These are phyloP conservation scores for Vicia faba DNA, from an alignment of 306 rosid species.

Conservation along the genomic window DNA sequence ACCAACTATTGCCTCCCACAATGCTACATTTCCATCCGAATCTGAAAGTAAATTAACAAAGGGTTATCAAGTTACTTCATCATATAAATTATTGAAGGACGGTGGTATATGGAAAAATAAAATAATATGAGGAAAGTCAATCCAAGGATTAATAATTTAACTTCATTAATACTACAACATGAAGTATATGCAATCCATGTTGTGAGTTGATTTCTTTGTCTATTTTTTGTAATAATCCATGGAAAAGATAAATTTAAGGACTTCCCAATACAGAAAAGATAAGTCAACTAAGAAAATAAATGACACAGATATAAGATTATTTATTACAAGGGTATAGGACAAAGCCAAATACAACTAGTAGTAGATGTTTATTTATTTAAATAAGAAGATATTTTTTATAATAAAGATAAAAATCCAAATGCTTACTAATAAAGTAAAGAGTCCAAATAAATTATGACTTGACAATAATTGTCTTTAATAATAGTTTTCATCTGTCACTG, in stretches of 20 bases:
- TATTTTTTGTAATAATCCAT: constrained; percentile 6
- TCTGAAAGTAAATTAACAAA: constrained; percentile 47
- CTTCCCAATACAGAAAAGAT: constrained; percentile 10
- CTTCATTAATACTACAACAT: constrained; percentile 14
- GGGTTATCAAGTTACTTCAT: neutral
- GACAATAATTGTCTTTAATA: constrained; percentile 1
- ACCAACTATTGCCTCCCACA: constrained; percentile 79
- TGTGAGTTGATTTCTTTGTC: neutral
- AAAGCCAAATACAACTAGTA: neutral
- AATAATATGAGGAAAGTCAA: constrained; percentile 16
- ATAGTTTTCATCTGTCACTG: constrained; percentile 15
- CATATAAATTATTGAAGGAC: neutral
- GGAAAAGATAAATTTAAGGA: neutral
- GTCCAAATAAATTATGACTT: neutral
- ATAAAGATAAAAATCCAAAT: neutral
- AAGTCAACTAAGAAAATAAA: neutral
- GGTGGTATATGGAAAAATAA: neutral
- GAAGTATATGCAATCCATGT: constrained; percentile 6
- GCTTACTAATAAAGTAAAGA: constrained; percentile 1
- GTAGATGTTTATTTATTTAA: constrained; percentile 1
- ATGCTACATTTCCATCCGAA: constrained; percentile 70
- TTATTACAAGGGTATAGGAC: neutral
- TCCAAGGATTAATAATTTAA: constrained; percentile 25
- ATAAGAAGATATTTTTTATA: neutral
- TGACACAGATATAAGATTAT: neutral